phyloP scores from a whole-genome alignment of 225 moss, liverwort and hornwort genomes.

The Pleurozium schreberi region DNA sequence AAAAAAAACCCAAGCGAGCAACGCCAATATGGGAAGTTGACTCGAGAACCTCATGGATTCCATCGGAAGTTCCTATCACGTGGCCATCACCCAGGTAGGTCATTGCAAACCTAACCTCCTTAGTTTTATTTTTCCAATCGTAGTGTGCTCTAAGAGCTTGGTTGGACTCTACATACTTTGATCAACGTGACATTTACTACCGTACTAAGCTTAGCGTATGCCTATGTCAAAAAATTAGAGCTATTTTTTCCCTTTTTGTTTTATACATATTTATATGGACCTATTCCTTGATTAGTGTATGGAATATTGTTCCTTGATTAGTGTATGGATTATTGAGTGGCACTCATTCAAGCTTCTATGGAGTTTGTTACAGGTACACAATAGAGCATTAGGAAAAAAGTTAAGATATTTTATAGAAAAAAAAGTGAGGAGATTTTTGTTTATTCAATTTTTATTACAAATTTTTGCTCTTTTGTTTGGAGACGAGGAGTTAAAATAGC shows the following conservation, averaged over 20 bases:
- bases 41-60: no score
- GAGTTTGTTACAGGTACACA: neutral
- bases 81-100: no score
- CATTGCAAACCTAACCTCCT: no score
- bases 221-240: neutral
- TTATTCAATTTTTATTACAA: no score
- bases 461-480: neutral
- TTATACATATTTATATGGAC: no score
- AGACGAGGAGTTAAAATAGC: no score
- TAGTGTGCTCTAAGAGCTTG: neutral
- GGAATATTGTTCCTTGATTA: neutral
- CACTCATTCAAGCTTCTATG: neutral
- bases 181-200: neutral
- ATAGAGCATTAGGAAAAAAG: no score
- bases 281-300: neutral
- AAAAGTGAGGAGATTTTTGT: no score
- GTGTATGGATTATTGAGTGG: neutral
- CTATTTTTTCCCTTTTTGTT: neutral
- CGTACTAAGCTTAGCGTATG: rapidly evolving
- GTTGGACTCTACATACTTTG: rapidly evolving
- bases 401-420: no score
- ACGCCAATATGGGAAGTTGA: no score
- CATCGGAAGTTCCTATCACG: no score
- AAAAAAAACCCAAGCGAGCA: no score
- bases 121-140: neutral